Base-by-base conservation (phyloP, 192 early-diverging fungal genomes). In the Coemansia sp. region DNA sequence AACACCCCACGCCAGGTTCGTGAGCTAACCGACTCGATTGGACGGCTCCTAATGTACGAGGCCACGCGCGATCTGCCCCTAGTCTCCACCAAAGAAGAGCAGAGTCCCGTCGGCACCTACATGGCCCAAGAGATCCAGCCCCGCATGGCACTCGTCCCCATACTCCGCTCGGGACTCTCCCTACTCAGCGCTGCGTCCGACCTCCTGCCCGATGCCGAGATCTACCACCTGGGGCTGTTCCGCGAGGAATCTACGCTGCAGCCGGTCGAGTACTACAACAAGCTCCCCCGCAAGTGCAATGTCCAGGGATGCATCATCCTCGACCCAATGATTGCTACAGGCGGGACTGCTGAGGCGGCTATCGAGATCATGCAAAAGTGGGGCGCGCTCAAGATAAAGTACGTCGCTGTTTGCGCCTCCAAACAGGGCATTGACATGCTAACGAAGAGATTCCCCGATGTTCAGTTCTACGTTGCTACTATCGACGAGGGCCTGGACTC, bases 191-290 rank as follows among this genome's bases (percentile, higher is more conserved):
- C 71, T 1, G 76, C 67, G 37, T 80, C 91, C 23, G 75, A 76
- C 2, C 70, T 93, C 12, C 64, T 94, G 25, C 93, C 88, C 31
- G 73, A 83, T 16, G 90, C 92, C n/a, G 77, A 84, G 47, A 79
- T 92, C 34, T 86, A 89, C 35, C 93, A 94, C 71, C 63, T 94
- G 14, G 93, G 93, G 10, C 66, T 94, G 18, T 94, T 87, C 77
- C 78, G 93, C 62, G 93, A 94, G 69, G 90, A 88, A 83, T 61
- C 86, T 5, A 90, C 91, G 1, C 81, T 93, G 39, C 86, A 88
- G 66, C 93, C 93, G 6, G 91, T 95, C n/a, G 93, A 95, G 72
- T 95, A 95, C 77, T 95, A 93, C 82, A 95, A 95, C 75, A 95
- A 94, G 71, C 79, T 95, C 25, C 93, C 93, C 6, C 64, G 72